Evolutionary conservation across 331 rosid genomes (phyloP).

Genomic region (Acacia concinna): DNA sequence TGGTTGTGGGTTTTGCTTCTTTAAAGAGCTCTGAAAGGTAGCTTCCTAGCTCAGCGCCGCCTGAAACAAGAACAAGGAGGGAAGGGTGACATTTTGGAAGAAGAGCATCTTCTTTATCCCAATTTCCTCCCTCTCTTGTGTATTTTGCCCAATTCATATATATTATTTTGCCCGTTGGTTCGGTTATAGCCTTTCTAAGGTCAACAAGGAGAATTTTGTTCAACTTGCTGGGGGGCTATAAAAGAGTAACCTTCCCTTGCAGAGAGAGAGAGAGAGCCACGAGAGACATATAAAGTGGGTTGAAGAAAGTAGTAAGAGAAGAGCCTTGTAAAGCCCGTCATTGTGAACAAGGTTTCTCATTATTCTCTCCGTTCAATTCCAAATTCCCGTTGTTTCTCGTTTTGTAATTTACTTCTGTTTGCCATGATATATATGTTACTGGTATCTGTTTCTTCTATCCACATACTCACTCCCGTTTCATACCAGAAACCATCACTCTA

Average conservation of each 20-base stretch:
- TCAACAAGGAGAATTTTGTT: constrained; percentile 26
- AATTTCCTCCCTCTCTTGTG: constrained; percentile 20
- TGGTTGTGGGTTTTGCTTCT: constrained; percentile 42
- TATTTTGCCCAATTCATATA: background rate
- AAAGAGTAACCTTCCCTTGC: constrained; percentile 29
- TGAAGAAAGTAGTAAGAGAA: constrained; percentile 39
- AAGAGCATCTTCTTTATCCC: constrained; percentile 39
- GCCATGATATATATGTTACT: constrained; percentile 52
- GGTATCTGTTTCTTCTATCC: constrained; percentile 38
- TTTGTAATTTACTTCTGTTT: constrained; percentile 9
- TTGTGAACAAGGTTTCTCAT: constrained; percentile 77
- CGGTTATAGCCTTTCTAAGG: constrained; percentile 30
- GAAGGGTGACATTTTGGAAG: constrained; percentile 30
- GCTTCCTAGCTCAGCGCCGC: constrained; percentile 69
- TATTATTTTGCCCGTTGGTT: constrained; percentile 24
- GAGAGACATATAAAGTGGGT: constrained; percentile 9
- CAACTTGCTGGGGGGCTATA: constrained; percentile 33
- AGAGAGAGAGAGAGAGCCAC: background rate
- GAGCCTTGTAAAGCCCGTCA: constrained; percentile 77
- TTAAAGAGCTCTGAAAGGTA: constrained; percentile 45
- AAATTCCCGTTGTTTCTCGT: constrained; percentile 34
- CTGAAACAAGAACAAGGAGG: constrained; percentile 45
- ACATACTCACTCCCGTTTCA: constrained; percentile 30
- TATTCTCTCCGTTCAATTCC: constrained; percentile 52
- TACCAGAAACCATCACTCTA: constrained; percentile 30